Conservation (phyloP, 169 alveolate species). For the Plasmodium gonderi region DNA sequence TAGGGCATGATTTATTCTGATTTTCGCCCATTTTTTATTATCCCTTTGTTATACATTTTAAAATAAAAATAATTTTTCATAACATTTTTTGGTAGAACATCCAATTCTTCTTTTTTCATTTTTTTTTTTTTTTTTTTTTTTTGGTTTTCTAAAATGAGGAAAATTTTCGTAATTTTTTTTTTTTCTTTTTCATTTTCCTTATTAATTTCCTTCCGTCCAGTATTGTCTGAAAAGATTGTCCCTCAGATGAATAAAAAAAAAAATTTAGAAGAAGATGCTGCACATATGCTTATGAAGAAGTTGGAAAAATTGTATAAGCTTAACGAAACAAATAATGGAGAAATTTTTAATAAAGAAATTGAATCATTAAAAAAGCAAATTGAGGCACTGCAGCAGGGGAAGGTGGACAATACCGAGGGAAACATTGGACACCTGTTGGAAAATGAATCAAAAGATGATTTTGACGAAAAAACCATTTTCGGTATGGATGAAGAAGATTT, state of each 20-base stretch:
- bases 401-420: too few relatives aligned
- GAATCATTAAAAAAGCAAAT: slow-evolving; percentile 5
- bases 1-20: too few relatives aligned
- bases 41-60: too few relatives aligned
- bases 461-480: not conserved
- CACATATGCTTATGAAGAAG: not conserved
- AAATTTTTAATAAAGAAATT: not conserved
- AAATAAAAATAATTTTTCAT: too few relatives aligned
- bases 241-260: not conserved
- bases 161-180: too few relatives aligned
- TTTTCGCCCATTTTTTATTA: too few relatives aligned
- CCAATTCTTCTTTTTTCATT: too few relatives aligned
- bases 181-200: too few relatives aligned
- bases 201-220: not conserved
- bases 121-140: too few relatives aligned
- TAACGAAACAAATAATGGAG: not conserved
- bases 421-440: not conserved
- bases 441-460: not conserved
- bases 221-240: not conserved
- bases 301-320: not conserved
- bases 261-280: not conserved
- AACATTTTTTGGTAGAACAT: too few relatives aligned
- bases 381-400: not conserved
- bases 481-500: slow-evolving; percentile 5
- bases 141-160: too few relatives aligned